Conservation (phyloP, 2,329 filamentous ascomycete species). For the Colletotrichum cereale region DNA sequence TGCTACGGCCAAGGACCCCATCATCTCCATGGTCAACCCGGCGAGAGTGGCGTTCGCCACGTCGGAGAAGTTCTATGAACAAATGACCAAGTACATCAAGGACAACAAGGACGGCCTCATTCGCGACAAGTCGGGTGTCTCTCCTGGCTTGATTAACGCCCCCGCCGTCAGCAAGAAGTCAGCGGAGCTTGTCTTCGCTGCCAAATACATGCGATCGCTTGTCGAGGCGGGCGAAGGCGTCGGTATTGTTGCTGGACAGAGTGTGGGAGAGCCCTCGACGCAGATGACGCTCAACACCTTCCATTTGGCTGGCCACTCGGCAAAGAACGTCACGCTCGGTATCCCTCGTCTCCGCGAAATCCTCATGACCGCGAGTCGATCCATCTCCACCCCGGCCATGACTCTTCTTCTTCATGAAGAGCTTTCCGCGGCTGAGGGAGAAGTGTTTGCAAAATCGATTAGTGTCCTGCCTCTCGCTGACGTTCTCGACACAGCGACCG, state of each 20-base stretch:
- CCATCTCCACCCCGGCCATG: conserved; percentile 93
- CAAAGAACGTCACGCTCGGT: conserved; percentile 98
- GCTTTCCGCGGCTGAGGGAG: conserved; percentile 74
- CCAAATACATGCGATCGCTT: conserved; percentile 92
- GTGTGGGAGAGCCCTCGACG: conserved; percentile 95
- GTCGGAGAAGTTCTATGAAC: conserved; percentile 85
- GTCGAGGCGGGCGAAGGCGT: conserved; percentile 97
- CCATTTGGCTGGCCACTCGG: conserved; percentile 97
- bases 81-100: conserved; percentile 82
- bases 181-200: conserved; percentile 86
- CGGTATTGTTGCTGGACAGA: conserved; percentile 96
- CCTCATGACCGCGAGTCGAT: conserved; percentile 93
- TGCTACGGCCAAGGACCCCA: conserved; percentile 77
- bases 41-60: conserved; percentile 85
- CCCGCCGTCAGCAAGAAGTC: conserved; percentile 71
- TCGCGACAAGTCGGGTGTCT: conserved; percentile 55
- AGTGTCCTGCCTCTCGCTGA: conserved; percentile 87
- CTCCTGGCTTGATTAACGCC: conserved; percentile 50
- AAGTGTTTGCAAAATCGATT: conserved; percentile 91
- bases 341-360: conserved; percentile 98
- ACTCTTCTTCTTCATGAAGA: conserved; percentile 83
- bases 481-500: conserved; percentile 83
- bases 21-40: conserved; percentile 79
- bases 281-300: conserved; percentile 99
- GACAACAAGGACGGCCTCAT: conserved; percentile 74